Evolutionary conservation across 345 rosid genomes (phyloP), one percentile per base, ranked within the genome.

Genomic region (Zanthoxylum bungeanum): DNA sequence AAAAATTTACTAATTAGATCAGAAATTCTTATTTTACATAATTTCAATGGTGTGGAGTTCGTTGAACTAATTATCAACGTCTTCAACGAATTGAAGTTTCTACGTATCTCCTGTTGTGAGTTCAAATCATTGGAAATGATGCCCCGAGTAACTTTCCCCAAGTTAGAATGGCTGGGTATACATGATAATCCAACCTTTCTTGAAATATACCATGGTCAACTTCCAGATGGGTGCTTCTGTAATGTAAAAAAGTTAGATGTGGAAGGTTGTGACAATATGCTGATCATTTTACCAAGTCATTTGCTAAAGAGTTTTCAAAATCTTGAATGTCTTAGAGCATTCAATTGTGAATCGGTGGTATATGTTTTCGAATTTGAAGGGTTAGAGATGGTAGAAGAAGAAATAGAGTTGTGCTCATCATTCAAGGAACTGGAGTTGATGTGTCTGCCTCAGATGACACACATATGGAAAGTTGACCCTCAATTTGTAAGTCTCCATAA

Each of bases 241-340:
- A 53, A 68, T 0, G 14, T 68, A 11, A 34, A 53, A 21, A 0
- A 1, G 4, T 7, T 68, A 4, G 0, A 3, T 0, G 5, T 68
- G 1, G 0, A 0, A 0, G 0, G 0, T 0, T 52, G 62, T 28
- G 0, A 0, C 33, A 12, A 7, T 0, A 14, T 52, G 22, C 7
- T 24, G 24, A 52, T 8, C 22, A 68, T 68, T 37, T 21, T 53
- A 6, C 16, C 71, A 37, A 14, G 31, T 22, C 5, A 68, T 24
- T 53, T 25, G 62, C 4, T 4, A 16, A 47, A 14, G 31, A 36
- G 60, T 22, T 16, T 53, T 11, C 34, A 16, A 39, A 68, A 27
- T 7, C 70, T 66, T 8, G 47, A 67, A 67, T 3, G 7, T 33
- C 51, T 67, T 0, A 2, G 0, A 0, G 60, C 28, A 52, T 0